A percentile compares a stretch with the other conserved stretches of the same genome.
Conservation (phyloP, 1,139 yeast species). For the Torulaspora pretoriensis region DNA sequence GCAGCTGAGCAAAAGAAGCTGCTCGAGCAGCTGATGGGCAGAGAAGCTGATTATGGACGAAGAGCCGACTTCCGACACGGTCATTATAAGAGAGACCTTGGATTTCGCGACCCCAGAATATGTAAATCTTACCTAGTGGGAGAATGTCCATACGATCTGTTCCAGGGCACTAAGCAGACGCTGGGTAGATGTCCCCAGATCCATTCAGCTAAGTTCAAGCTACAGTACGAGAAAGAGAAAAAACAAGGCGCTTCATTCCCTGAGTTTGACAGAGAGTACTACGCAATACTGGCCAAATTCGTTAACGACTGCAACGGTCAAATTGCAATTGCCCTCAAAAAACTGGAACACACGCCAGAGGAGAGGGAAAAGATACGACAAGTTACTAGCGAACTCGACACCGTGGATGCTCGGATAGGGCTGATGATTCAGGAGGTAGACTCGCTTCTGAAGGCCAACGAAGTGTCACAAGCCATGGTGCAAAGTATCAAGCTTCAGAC, state of each 20-base stretch:
- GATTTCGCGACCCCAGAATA: constrained; percentile 58
- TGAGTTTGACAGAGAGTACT: constrained; percentile 67
- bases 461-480: constrained; percentile 49
- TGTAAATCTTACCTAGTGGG: constrained; percentile 84
- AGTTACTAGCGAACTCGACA: constrained; percentile 63
- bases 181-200: constrained; percentile 75
- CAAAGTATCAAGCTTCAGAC: constrained; percentile 44
- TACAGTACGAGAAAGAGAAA: constrained; percentile 61
- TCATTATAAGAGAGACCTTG: constrained; percentile 30
- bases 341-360: constrained; percentile 74
- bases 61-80: constrained; percentile 11
- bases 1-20: constrained; percentile 74
- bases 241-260: constrained; percentile 58
- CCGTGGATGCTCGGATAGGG: constrained; percentile 61
- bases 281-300: constrained; percentile 38
- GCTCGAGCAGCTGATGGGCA: constrained; percentile 81
- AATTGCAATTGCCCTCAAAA: constrained; percentile 58
- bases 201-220: constrained; percentile 71
- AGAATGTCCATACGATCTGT: constrained; percentile 82
- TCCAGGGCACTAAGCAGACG: constrained; percentile 79
- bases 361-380: constrained; percentile 63
- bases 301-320: constrained; percentile 65
- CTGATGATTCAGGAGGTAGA: constrained; percentile 68
- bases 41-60: constrained; percentile 40
- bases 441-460: constrained; percentile 48